phyloP scores from a whole-genome alignment of 441 rosid genomes.

The Manihot esculenta region DNA sequence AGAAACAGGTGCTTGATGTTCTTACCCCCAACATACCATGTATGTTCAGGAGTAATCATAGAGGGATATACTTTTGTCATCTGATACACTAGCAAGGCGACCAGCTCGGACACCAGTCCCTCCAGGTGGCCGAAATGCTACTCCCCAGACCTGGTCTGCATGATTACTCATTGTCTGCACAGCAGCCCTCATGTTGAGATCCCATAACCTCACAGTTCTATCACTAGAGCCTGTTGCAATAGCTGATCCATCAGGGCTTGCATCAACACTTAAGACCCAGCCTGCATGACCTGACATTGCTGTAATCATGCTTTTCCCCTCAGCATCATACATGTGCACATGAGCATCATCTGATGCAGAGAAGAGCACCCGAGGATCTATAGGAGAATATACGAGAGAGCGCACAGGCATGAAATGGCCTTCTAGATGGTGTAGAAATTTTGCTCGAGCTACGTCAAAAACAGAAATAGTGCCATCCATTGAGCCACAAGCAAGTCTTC shows the following conservation, averaged over 20 bases:
- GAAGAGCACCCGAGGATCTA: constrained; percentile 68
- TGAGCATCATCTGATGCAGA: constrained; percentile 90
- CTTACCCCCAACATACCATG: neutral
- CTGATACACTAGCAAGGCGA: constrained; percentile 86
- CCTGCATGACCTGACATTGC: constrained; percentile 92
- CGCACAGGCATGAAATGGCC: constrained; percentile 95
- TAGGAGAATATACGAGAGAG: constrained; percentile 80
- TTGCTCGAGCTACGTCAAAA: constrained; percentile 77
- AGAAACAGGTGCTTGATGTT: neutral
- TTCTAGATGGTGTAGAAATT: constrained; percentile 83
- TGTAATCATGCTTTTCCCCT: constrained; percentile 66
- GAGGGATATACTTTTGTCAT: constrained; percentile 90
- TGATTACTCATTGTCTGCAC: constrained; percentile 91
- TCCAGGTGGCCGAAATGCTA: constrained; percentile 64
- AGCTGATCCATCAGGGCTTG: constrained; percentile 83
- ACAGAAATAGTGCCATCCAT: constrained; percentile 92
- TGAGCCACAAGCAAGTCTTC: constrained; percentile 85
- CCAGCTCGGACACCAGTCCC: constrained; percentile 52
- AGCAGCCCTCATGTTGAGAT: constrained; percentile 81
- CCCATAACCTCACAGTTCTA: constrained; percentile 88
- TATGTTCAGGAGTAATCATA: constrained; percentile 69
- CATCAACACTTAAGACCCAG: constrained; percentile 92
- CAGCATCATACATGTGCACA: constrained; percentile 87
- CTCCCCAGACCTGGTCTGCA: constrained; percentile 87
- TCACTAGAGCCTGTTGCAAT: constrained; percentile 91